Percentiles rank a stretch among this genome's conserved stretches.
phyloP scores from a whole-genome alignment of 1,139 yeast genomes.

The Kurtzmaniella quercitrusa region DNA sequence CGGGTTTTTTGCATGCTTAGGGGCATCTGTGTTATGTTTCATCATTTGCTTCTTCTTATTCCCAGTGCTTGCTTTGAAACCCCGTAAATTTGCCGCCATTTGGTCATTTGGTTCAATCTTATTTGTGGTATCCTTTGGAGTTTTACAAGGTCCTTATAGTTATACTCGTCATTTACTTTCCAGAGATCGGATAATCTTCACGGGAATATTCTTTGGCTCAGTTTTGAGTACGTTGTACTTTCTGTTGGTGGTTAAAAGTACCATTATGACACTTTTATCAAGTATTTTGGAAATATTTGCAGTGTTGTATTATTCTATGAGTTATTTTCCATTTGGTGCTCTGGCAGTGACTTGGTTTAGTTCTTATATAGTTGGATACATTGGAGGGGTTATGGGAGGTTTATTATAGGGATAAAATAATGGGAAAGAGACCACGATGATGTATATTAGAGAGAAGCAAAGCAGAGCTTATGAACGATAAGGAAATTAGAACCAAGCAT shows the following conservation, averaged over 20 bases:
- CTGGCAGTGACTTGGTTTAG: slow-evolving; percentile 82
- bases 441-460: no score
- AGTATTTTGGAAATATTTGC: slow-evolving; percentile 79
- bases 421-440: no score
- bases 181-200: slow-evolving; percentile 72
- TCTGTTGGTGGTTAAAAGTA: slow-evolving; percentile 55
- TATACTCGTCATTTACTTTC: slow-evolving; percentile 74
- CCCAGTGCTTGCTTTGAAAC: slow-evolving; percentile 86
- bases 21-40: slow-evolving; percentile 77
- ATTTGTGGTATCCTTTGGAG: slow-evolving; percentile 86
- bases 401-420: slow-evolving; percentile 18
- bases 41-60: slow-evolving; percentile 75
- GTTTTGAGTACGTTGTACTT: slow-evolving; percentile 63
- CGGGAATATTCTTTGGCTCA: slow-evolving; percentile 72
- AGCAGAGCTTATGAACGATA: no score
- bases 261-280: slow-evolving; percentile 71
- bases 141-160: slow-evolving; percentile 85
- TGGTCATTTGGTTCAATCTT: slow-evolving; percentile 92
- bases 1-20: slow-evolving; percentile 72
- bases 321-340: slow-evolving; percentile 95
- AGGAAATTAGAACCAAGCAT: no score
- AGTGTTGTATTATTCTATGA: slow-evolving; percentile 80
- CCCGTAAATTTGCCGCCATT: slow-evolving; percentile 81
- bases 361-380: slow-evolving; percentile 72
- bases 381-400: slow-evolving; percentile 55